Conservation (phyloP, 192 early-diverging fungal genomes). For the Geranomyces michiganensis region DNA sequence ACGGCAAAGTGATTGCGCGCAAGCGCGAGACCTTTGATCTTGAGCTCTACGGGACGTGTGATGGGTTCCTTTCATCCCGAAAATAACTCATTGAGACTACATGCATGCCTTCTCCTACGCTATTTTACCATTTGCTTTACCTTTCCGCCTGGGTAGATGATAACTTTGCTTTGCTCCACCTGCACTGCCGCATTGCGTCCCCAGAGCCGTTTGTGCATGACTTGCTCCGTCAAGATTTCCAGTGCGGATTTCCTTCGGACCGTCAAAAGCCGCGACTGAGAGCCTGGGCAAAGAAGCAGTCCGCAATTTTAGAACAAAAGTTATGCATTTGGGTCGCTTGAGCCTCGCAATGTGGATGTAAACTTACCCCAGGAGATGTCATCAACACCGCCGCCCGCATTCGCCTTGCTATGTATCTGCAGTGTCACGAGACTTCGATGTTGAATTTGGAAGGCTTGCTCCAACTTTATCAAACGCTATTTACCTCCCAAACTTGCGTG, state of each 20-base stretch:
- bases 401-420: slow-evolving; percentile 26
- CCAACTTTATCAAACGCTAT: no score
- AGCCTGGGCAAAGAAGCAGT: not conserved
- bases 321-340: not conserved
- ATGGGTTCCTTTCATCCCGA: slow-evolving; percentile 18
- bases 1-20: slow-evolving; percentile 42
- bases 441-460: no score
- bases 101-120: no score
- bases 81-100: slow-evolving; percentile 12
- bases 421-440: no score
- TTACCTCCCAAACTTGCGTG: slow-evolving; percentile 34
- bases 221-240: slow-evolving; percentile 22
- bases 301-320: not conserved
- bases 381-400: slow-evolving; percentile 31
- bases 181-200: slow-evolving; percentile 33
- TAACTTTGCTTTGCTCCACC: slow-evolving; percentile 31
- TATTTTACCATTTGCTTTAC: slow-evolving; percentile 14
- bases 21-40: slow-evolving; percentile 41
- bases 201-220: slow-evolving; percentile 21
- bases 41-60: slow-evolving; percentile 12
- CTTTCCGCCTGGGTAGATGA: slow-evolving; percentile 28
- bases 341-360: not conserved
- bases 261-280: slow-evolving; percentile 11
- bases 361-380: slow-evolving; percentile 38
- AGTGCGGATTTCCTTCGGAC: slow-evolving; percentile 18